Percentiles rank a stretch among this genome's conserved stretches.
Evolutionary conservation across 108 stramenopile species (phyloP).

Genomic region (Epithemia pelagica): DNA sequence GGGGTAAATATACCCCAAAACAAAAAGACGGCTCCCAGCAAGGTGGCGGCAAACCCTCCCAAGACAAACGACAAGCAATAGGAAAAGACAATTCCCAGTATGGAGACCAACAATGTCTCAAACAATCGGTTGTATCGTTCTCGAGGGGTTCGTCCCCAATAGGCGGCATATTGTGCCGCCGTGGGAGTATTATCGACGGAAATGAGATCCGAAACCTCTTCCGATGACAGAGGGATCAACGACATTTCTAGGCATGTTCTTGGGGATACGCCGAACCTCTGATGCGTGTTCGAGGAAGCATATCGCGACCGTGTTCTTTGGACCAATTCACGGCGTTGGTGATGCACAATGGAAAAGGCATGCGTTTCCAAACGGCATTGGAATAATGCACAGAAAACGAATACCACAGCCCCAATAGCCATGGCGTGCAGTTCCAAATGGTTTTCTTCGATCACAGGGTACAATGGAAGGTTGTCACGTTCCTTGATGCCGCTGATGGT

Average conservation of each 20-base stretch:
- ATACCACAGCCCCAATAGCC: no score
- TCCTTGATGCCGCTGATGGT: no score
- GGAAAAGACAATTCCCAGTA: slow-evolving; percentile 59
- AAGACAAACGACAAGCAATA: slow-evolving; percentile 75
- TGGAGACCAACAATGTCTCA: slow-evolving; percentile 53
- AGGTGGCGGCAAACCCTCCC: slow-evolving; percentile 60
- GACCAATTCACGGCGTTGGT: no score
- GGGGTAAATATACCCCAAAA: slow-evolving; percentile 74
- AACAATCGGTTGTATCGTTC: slow-evolving; percentile 58
- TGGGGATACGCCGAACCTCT: no score
- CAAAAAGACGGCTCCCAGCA: slow-evolving; percentile 51
- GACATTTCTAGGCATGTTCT: slow-evolving; percentile 58
- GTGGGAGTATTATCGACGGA: slow-evolving; percentile 52
- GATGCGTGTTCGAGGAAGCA: no score
- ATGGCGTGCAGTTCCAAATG: no score
- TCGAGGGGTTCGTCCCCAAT: slow-evolving; percentile 51
- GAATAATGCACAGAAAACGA: no score
- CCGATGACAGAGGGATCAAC: slow-evolving; percentile 50
- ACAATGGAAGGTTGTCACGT: no score
- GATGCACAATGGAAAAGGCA: no score
- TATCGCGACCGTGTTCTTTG: no score
- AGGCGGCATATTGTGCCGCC: slow-evolving; percentile 63
- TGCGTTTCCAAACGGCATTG: no score
- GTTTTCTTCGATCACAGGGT: no score
- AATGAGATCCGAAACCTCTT: slow-evolving; percentile 44